Evolutionary conservation across 2,329 filamentous ascomycete species (phyloP).

Genomic region (Tolypocladium amazonense): DNA sequence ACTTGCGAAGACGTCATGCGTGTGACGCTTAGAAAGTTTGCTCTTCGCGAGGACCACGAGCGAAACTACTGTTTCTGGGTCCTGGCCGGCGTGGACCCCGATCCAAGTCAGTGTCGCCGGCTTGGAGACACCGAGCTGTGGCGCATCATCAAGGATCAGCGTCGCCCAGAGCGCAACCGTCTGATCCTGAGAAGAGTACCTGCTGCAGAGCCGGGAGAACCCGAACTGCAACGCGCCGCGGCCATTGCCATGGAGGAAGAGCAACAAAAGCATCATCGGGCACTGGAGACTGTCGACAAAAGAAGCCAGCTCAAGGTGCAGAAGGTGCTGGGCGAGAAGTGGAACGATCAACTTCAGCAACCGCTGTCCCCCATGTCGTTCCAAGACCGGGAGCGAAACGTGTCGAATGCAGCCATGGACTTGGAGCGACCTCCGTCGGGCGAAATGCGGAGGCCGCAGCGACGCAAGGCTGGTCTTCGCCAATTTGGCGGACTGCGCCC

Average conservation of each 20-base stretch:
- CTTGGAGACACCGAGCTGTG: constrained; percentile 81
- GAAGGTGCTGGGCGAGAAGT: constrained; percentile 78
- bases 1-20: constrained; percentile 89
- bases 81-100: constrained; percentile 72
- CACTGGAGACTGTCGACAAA: constrained; percentile 55
- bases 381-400: constrained; percentile 58
- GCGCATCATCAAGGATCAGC: constrained; percentile 80
- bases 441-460: constrained; percentile 31
- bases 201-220: constrained; percentile 74
- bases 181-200: constrained; percentile 90
- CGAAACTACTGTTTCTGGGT: constrained; percentile 97
- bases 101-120: constrained; percentile 69
- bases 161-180: constrained; percentile 76
- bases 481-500: constrained; percentile 88
- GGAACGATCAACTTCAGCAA: constrained; percentile 70
- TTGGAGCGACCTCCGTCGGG: constrained; percentile 44
- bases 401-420: constrained; percentile 47
- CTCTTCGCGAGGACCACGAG: constrained; percentile 79
- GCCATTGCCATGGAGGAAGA: constrained; percentile 84
- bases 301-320: constrained; percentile 81
- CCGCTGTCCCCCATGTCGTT: constrained; percentile 75
- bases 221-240: constrained; percentile 79
- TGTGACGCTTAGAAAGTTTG: constrained; percentile 78
- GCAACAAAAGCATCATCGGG: constrained; percentile 58
- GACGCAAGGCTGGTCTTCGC: constrained; percentile 48